A percentile compares a stretch with the other conserved stretches of the same genome.
phyloP scores from a whole-genome alignment of 1,139 yeast genomes.

The Oligophagozyma castellii region DNA sequence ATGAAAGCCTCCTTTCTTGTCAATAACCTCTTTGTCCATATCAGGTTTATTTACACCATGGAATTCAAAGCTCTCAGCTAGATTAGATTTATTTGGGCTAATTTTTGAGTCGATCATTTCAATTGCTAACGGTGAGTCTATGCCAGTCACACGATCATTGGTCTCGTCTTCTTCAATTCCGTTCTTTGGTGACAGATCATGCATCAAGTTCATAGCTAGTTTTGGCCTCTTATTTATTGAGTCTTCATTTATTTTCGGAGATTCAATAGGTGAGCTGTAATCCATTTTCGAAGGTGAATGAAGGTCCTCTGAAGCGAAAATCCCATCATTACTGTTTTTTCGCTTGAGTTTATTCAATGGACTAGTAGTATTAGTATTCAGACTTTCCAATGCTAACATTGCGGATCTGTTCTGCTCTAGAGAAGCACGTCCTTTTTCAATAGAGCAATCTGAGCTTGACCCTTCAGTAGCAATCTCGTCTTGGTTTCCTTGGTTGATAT shows the following conservation, averaged over 20 bases:
- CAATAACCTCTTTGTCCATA: no score
- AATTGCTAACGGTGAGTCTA: conserved; percentile 6
- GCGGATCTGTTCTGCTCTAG: no score
- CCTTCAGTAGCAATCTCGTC: no score
- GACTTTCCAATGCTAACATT: no score
- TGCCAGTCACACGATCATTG: conserved; percentile 3
- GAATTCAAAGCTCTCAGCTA: no score
- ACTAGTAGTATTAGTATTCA: no score
- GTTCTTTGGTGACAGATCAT: conserved; percentile 4
- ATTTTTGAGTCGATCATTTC: conserved; percentile 8
- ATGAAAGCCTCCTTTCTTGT: no score
- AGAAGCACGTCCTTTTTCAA: no score
- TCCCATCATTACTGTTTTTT: conserved; percentile 8
- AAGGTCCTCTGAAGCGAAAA: conserved; percentile 6
- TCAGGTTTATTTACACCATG: conserved; percentile 1
- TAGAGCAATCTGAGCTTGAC: no score
- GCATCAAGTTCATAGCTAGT: conserved; percentile 8
- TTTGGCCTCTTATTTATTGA: conserved; percentile 13
- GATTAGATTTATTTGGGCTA: conserved; percentile 11
- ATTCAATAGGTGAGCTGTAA: conserved; percentile 11
- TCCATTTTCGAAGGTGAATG: conserved; percentile 13
- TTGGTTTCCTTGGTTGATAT: no score
- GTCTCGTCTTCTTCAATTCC: neutral
- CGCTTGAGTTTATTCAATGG: no score
- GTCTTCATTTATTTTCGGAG: conserved; percentile 6